Evolutionary conservation across 345 rosid genomes (phyloP).

Genomic region (Eucalyptus regnans): DNA sequence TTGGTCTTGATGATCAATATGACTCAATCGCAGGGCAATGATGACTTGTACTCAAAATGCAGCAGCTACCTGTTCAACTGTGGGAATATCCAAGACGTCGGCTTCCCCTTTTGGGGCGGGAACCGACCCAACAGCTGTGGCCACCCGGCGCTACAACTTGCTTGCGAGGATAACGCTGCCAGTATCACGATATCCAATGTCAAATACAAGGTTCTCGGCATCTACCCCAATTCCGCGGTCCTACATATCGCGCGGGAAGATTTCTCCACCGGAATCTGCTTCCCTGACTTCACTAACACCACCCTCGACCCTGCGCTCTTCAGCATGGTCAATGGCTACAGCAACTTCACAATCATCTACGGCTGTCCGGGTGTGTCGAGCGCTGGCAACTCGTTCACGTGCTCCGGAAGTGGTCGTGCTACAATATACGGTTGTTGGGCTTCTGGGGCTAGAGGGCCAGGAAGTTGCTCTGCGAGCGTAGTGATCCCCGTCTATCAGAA

Average conservation of each 20-base stretch:
- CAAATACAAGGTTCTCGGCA: neutral
- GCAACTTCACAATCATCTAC: neutral
- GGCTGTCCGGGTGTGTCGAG: neutral
- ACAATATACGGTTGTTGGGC: neutral
- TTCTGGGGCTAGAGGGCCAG: neutral
- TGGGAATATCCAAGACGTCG: neutral
- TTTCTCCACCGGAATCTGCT: neutral
- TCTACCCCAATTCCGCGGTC: neutral
- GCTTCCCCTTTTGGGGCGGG: constrained; percentile 21
- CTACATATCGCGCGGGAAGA: constrained; percentile 4
- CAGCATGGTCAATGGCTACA: neutral
- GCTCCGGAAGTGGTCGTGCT: neutral
- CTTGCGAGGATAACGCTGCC: neutral
- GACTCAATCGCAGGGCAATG: neutral
- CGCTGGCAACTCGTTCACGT: neutral
- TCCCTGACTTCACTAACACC: neutral
- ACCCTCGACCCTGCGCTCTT: constrained; percentile 1
- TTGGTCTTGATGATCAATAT: neutral
- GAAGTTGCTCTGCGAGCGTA: neutral
- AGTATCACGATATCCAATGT: neutral
- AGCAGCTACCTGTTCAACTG: neutral
- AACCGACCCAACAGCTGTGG: constrained; percentile 6
- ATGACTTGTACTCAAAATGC: neutral
- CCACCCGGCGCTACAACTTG: constrained; percentile 3
- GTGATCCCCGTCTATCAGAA: neutral